These are phyloP conservation scores for Dryadomyces sulphureus DNA, from an alignment of 2,329 filamentous ascomycete genomes.

Conservation along the genomic window DNA sequence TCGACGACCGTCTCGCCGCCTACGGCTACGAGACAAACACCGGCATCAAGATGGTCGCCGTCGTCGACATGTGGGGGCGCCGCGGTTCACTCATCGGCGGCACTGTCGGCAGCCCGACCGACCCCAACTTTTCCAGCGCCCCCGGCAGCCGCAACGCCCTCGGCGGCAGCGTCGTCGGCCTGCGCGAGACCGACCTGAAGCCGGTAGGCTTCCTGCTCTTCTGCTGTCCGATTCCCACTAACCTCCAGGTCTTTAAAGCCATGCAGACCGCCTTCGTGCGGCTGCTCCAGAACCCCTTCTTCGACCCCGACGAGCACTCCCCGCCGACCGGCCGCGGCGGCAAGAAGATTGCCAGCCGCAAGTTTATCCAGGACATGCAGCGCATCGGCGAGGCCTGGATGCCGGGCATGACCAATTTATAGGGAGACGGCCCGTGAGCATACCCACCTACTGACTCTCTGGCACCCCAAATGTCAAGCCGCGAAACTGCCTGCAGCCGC, in stretches of 20 bases:
- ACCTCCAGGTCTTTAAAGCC: conserved; percentile 53
- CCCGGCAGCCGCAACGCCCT: conserved; percentile 5
- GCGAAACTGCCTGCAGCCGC: no score
- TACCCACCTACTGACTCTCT: no score
- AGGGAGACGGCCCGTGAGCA: no score
- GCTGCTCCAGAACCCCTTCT: conserved; percentile 88
- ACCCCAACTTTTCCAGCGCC: neutral
- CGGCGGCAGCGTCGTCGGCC: conserved; percentile 33
- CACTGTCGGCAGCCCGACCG: conserved; percentile 1
- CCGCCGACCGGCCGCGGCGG: conserved; percentile 39
- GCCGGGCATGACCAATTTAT: conserved; percentile 53
- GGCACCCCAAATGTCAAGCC: no score
- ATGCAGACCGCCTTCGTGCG: conserved; percentile 86
- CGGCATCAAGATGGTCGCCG: conserved; percentile 74
- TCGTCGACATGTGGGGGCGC: conserved; percentile 79
- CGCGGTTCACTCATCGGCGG: conserved; percentile 15
- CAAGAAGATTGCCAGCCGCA: conserved; percentile 64
- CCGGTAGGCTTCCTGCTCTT: conserved; percentile 40
- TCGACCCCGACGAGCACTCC: conserved; percentile 70
- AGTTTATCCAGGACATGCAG: conserved; percentile 69
- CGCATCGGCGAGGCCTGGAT: conserved; percentile 76
- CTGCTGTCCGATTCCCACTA: neutral
- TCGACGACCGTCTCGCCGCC: conserved; percentile 83
- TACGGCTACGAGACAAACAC: conserved; percentile 98
- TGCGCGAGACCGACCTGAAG: conserved; percentile 78